Base-by-base conservation (phyloP, 257 asterid species). In the Solanum megistacrolobum region DNA sequence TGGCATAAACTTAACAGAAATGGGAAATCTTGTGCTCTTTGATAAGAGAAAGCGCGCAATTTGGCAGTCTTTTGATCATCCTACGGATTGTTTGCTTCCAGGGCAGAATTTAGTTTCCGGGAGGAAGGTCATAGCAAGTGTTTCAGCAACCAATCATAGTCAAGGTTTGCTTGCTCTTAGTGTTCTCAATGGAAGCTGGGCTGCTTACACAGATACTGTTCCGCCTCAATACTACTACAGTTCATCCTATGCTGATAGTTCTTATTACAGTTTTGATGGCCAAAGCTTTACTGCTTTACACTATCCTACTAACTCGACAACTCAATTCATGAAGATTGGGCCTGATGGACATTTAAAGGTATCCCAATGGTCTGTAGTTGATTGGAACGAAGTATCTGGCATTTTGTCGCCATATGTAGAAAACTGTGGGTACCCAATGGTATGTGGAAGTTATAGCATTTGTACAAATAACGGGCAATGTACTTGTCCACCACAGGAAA, bases 31-130 rank as follows among this genome's bases (percentile, higher is more conserved):
- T 3, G 87, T 68, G 7, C 89, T 87, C 39, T 81, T 52, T 87
- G 89, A 81, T 23, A 32, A 29, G 9, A 35, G 52, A 14, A 41
- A 39, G 3, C 29, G 6, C 12, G 0, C 36, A 29, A 35, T 87
- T 87, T 87, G 89, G 89, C 71, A 82, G 5, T 87, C 87, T 20
- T 88, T 88, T 52, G 87, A 88, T 88, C 84, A 83, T 71, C 87
- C 89, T 12, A 48, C 46, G 1, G 84, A 88, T 2, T 36, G 76
- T 27, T 71, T 88, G 34, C 84, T 88, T 23, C 87, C 87, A 5
- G 84, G 87, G 27, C 75, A 88, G 73, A 82, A 5, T 16, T 32
- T 83, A 23, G 62, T 41, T 20, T 18, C 32, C 0, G 83, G 87
- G 21, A 27, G 0, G 48, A 88, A 36, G 25, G 73, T 88, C 27